phyloP scores from a whole-genome alignment of 1,284 basidiomycete genomes.

The Leccinum cinnamomeum region DNA sequence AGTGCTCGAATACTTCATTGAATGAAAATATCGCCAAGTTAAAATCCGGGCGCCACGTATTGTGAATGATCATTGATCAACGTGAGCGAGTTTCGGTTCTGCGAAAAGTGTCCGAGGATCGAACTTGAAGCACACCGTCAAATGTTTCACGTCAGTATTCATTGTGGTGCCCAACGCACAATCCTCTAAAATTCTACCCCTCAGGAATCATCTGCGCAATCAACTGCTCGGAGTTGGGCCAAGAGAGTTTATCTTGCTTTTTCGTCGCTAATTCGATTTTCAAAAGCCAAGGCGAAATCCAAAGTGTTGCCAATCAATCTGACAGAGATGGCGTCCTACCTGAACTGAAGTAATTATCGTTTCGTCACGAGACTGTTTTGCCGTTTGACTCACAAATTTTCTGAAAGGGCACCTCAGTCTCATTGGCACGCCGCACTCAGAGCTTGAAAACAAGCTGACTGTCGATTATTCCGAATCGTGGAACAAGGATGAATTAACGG shows the following conservation, averaged over 20 bases:
- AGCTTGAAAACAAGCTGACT: neutral
- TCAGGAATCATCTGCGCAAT: conserved; percentile 19
- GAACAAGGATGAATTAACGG: conserved; percentile 1
- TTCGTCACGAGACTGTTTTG: neutral
- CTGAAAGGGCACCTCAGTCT: neutral
- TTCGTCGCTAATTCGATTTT: conserved; percentile 6
- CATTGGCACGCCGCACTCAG: neutral
- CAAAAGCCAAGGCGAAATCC: neutral
- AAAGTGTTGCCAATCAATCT: neutral
- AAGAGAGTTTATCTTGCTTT: conserved; percentile 13
- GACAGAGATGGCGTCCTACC: neutral
- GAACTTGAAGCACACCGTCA: conserved; percentile 73
- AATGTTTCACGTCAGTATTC: conserved; percentile 57
- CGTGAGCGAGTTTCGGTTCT: too few species aligned
- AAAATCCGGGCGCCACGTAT: too few species aligned
- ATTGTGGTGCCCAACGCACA: neutral
- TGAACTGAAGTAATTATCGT: conserved; percentile 12
- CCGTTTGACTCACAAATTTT: conserved; percentile 7
- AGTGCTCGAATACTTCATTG: too few species aligned
- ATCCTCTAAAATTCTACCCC: conserved; percentile 10
- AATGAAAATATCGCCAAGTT: too few species aligned
- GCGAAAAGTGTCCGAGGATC: too few species aligned
- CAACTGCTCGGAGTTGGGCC: conserved; percentile 15
- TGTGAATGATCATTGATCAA: too few species aligned
- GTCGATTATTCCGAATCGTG: neutral